Base-by-base conservation (phyloP, 352 stramenopile species). In the Thalassiosira exigua region DNA sequence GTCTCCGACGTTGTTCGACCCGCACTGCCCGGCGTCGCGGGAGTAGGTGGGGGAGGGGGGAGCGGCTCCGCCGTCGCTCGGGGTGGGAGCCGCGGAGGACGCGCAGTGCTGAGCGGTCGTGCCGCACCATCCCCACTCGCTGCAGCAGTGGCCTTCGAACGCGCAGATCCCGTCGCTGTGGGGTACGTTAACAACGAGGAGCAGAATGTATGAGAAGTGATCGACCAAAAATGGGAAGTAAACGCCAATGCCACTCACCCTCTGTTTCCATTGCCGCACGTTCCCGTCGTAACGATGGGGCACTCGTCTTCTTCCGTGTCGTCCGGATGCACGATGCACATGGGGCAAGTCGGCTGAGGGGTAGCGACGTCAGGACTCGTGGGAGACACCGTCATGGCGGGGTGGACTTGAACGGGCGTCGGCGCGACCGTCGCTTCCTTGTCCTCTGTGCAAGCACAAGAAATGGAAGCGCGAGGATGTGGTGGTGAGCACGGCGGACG, bases 1-100 rank as follows among this genome's bases (percentile, higher is more conserved):
- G 52, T 85, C 76, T n/a, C 76, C 76, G 29, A 32, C n/a, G 24
- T 75, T 21, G 0, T 69, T 69, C 27, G 11, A 30, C 14, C 56
- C 69, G 68, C 76, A 85, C 33, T 69, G 57, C 29, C 76, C 76
- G 41, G 65, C 69, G 64, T 85, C 71, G 12, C 68, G 44, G 14
- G 75, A 78, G 33, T 57, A 53, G 14, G 67, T 83, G 33, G 75
- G 75, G 39, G 67, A 36, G 11, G 60, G 4, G 7, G 58, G 56
- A 21, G 48, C 57, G 33, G 41, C 67, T 24, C 61, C 64, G 19
- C 60, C 19, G n/a, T 36, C 32, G 39, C 50, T 76, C 42, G 69
- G 64, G 30, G 39, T 69, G 19, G 57, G 51, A 33, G 69, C 54
- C 46, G 26, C 36, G 4, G 65, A 72, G 48, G 48, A 27, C 5